phyloP scores from a whole-genome alignment of 306 rosid species.

The Lathyrus aphaca region DNA sequence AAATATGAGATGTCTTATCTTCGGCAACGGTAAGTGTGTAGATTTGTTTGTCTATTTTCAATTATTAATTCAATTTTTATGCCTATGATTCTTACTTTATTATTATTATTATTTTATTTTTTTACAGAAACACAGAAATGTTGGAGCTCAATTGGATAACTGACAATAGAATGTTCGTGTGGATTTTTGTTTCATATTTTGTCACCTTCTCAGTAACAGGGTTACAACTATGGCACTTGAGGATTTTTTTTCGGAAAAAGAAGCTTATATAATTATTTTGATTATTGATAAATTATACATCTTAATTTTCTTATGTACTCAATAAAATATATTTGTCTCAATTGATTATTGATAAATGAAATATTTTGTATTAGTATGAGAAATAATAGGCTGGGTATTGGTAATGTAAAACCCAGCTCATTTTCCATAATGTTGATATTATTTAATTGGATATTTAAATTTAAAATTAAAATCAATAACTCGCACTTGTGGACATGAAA shows the following conservation, averaged over 20 bases:
- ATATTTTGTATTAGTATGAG: neutral
- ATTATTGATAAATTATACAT: neutral
- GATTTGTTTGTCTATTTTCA: neutral
- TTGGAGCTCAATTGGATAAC: constrained; percentile 53
- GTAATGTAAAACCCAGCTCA: too few relatives aligned
- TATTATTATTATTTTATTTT: neutral
- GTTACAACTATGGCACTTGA: constrained; percentile 74
- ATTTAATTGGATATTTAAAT: too few relatives aligned
- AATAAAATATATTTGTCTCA: constrained; percentile 34
- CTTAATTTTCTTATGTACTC: constrained; percentile 24
- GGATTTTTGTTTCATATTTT: constrained; percentile 57
- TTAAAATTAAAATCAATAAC: too few relatives aligned
- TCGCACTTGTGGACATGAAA: too few relatives aligned
- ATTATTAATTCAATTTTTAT: neutral
- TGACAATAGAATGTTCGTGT: constrained; percentile 50
- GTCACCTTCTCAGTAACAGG: constrained; percentile 65
- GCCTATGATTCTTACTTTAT: neutral
- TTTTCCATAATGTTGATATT: too few relatives aligned
- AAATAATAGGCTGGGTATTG: neutral
- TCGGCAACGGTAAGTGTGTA: constrained; percentile 51
- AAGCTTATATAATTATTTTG: constrained; percentile 52
- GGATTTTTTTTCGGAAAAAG: constrained; percentile 69
- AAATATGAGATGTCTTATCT: constrained; percentile 68
- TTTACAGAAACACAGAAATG: constrained; percentile 62
- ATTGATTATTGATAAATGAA: constrained; percentile 32